Evolutionary conservation across 805 yeast genomes (phyloP), one percentile per base, ranked within the genome.

Genomic region (Cyberlindnera misumaiensis): DNA sequence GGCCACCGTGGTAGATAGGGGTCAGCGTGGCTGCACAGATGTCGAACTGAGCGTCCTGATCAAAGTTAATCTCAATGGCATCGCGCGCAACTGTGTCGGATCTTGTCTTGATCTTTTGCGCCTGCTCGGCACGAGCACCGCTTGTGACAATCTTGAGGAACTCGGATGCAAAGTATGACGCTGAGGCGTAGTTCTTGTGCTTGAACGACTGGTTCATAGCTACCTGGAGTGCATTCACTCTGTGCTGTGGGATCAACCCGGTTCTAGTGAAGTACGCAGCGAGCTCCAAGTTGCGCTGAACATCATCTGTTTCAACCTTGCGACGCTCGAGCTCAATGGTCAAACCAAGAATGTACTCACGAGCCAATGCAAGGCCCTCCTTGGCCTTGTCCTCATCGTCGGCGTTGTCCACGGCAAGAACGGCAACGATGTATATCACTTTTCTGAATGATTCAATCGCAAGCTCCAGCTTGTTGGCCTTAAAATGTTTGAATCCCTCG

Each of bases 251-350:
- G 47, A 83, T 86, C 51, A 93, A 72, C 47, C 83, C 75, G 20
- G 89, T 81, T 56, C 76, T 80, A 11, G 98, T 87, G 69, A 93
- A 94, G 64, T 90, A 90, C 1, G 97, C 94, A 5, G 98, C 97
- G 49, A 93, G 68, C 62, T 93, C 97, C 56, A 93, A 71, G 61
- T 87, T 89, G 46, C 97, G 83, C 62, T 87, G 83, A 39, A 83
- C 68, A 44, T 80, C 80, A 24, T 73, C 72, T 10, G 80, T 70
- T 25, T 83, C 85, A 42, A 94, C 64, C 10, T 83, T 58, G 64
- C 97, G 87, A 64, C 99, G 89, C 40, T 74, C 75, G 47, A 90
- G 71, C 63, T 93, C 99, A 46, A 93, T 86, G 16, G 95, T 83
- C 48, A 90, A 73, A 20, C 97, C 98, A 36, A 93, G 60, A 52